Base-by-base conservation (phyloP, 225 moss, liverwort and hornwort genomes). In the Marchantia polymorpha region DNA sequence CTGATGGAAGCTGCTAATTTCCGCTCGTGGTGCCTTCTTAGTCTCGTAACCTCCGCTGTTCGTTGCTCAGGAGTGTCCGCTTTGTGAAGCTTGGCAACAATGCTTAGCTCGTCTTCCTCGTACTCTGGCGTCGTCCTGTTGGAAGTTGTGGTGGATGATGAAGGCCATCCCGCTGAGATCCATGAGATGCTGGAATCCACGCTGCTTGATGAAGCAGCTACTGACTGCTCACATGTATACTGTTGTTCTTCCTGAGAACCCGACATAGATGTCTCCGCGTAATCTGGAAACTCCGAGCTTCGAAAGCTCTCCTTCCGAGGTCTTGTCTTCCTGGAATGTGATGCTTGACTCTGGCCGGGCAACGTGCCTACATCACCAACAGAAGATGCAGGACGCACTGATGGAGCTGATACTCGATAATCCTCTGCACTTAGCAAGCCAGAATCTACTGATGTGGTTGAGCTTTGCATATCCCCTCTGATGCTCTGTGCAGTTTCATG, bases 1-100 rank as follows among this genome's bases (percentile, higher is more conserved):
- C 87, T 83, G 31, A 91, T 83, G 25, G 91, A 90, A 66, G 93
- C 88, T 49, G 90, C 87, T 16, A 99, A 80, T 81, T 92, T 99
- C 82, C 88, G 84, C 80, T 99, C 97, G 63, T 92, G 93, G 60
- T 81, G 87, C 60, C 88, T 88, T 56, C 83, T 80, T 70, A 92
- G 85, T 79, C 88, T 92, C 12, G 87, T 85, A 50, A 99, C 83
- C 26, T 90, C 80, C 54, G 82, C 82, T n/a, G 83, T 90, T 10
- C 93, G 91, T 69, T 89, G 87, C 80, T 90, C 89, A 81, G 88
- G 86, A 27, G 82, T 86, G 81, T 86, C 87, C 8, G 91, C 91
- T 69, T 89, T 90, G 73, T 89, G 90, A 30, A 96, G 83, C 77
- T 88, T 88, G 26, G 90, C 83, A 19, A 94, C 83, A 17, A 92